A percentile compares a stretch with the other conserved stretches of the same genome.
phyloP scores from a whole-genome alignment of 148 eudicot species.

The Rhododendron ferrugineum region DNA sequence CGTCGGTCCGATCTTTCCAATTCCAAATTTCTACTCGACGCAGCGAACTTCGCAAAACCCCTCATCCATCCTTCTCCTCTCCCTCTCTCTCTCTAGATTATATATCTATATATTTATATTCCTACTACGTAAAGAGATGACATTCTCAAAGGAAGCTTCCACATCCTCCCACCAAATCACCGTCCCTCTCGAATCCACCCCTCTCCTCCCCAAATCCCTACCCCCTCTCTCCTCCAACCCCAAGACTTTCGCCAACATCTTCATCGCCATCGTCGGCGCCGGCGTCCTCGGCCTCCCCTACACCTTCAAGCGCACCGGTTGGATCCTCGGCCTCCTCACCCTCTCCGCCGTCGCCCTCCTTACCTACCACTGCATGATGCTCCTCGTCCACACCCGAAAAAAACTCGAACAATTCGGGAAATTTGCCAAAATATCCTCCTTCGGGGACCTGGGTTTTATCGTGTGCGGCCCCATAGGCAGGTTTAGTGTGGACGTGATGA shows the following conservation, averaged over 20 bases:
- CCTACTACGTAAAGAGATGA: conserved; percentile 20
- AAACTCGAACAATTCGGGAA: conserved; percentile 29
- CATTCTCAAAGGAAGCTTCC: conserved; percentile 36
- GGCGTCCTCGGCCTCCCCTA: conserved; percentile 68
- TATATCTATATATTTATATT: background rate
- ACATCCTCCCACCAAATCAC: conserved; percentile 44
- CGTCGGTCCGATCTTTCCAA: background rate
- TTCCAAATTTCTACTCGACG: background rate
- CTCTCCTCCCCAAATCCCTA: conserved; percentile 27
- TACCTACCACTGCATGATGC: conserved; percentile 54
- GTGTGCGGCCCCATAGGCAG: conserved; percentile 55
- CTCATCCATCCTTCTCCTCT: too few species aligned
- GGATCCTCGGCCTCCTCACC: conserved; percentile 37
- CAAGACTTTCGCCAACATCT: conserved; percentile 60
- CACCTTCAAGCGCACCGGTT: conserved; percentile 54
- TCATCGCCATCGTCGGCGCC: conserved; percentile 58
- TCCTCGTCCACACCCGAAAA: conserved; percentile 42
- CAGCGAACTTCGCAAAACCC: background rate
- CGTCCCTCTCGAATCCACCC: conserved; percentile 41
- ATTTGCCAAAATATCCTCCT: conserved; percentile 41
- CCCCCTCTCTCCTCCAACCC: conserved; percentile 36
- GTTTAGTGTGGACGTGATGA: conserved; percentile 48
- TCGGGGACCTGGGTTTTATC: conserved; percentile 56
- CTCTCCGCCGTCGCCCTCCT: conserved; percentile 34
- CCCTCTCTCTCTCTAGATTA: background rate